Percentiles rank a stretch among this genome's conserved stretches.
Evolutionary conservation across 345 rosid species (phyloP).

Genomic region (Corchorus olitorius): DNA sequence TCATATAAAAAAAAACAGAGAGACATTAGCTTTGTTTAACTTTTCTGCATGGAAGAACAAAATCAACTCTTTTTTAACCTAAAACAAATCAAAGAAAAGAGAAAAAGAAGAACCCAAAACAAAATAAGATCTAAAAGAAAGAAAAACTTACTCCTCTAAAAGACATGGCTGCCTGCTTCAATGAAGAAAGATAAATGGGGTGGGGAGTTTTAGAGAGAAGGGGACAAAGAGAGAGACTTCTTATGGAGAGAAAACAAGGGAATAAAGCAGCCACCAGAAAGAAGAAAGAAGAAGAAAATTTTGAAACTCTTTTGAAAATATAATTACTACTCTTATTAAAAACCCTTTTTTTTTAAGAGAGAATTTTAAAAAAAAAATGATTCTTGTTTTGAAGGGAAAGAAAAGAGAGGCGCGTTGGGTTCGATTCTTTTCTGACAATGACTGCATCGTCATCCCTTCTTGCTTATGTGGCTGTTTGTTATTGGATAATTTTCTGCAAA

Average conservation of each 20-base stretch:
- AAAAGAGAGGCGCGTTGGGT: constrained; percentile 12
- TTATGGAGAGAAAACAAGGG: constrained; percentile 12
- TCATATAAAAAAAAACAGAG: constrained; percentile 1
- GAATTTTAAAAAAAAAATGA: not conserved
- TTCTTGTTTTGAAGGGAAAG: not conserved
- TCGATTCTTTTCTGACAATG: constrained; percentile 14
- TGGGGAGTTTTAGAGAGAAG: not conserved
- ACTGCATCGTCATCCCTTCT: constrained; percentile 1
- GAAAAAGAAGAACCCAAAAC: constrained; percentile 1
- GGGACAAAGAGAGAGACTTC: not conserved
- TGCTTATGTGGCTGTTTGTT: not conserved
- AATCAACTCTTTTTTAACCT: not conserved
- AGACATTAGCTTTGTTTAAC: not conserved
- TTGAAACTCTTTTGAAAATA: not conserved
- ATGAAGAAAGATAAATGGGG: not conserved
- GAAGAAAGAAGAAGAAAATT: not conserved
- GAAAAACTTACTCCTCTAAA: constrained; percentile 48
- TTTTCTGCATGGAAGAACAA: not conserved
- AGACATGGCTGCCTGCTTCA: constrained; percentile 38
- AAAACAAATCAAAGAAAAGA: not conserved
- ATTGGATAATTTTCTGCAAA: not conserved
- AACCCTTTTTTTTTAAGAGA: no score
- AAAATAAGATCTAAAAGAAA: not conserved
- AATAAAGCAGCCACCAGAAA: constrained; percentile 19
- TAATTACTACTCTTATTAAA: no score